Base-by-base conservation (phyloP, 2,329 filamentous ascomycete genomes). In the Plectosphaerella plurivora region DNA sequence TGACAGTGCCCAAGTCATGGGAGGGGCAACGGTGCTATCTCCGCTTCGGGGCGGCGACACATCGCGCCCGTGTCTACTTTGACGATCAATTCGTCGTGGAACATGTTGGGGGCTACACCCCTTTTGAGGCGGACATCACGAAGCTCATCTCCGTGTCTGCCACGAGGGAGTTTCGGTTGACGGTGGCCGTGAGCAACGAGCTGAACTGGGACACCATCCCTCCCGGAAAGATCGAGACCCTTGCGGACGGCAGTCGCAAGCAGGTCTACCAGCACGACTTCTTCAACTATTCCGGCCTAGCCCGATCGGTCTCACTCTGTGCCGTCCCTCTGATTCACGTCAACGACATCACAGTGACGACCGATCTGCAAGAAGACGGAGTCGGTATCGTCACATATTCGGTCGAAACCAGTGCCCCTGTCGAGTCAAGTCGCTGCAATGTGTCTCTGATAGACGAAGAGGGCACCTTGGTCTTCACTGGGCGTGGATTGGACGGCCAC, bases 231-330 rank as follows among this genome's bases (percentile, higher is more conserved):
- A 39, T 59, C 9, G 55, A 59, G 53, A 47, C 49, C 2, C 22
- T 56, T 1, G 28, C 45, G 16, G 53, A 53, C 22, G 60, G 61
- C 6, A 61, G 51, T 25, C 55, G 52, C 9, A 54, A 54, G 16
- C 60, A 67, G 51, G 49, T 50, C 11, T 65, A 65, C 28, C 57
- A 63, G 35, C 63, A 66, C 50, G 63, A 65, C 50, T 68, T 66
- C 42, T 65, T 60, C 50, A 67, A 68, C 50, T 65, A 64, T 39
- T 48, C 58, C 2, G 64, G 64, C 11, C 55, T 66, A 14, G 58
- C 61, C 2, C 60, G 65, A 1, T 67, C 65, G 0, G 55, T 66
- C 3, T 65, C 55, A 51, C 36, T 66, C 1, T 65, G 59, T 25
- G 57, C 53, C 11, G 59, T 65, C 3, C 62, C 64, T 12, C 18